Evolutionary conservation across 352 stramenopile species (phyloP).

Genomic region (Aphanomyces stellatus): DNA sequence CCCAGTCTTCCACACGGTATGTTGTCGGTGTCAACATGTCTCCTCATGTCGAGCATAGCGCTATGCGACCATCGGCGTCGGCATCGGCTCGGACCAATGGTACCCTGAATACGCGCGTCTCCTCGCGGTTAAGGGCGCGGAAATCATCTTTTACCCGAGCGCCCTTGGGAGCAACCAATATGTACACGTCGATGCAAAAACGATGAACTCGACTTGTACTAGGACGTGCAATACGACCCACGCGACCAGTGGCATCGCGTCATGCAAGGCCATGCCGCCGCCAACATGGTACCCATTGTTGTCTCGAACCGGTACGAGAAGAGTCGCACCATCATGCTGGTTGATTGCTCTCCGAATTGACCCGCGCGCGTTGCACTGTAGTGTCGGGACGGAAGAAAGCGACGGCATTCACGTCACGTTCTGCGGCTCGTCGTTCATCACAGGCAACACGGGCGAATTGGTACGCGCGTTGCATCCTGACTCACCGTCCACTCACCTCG

Average conservation of each 20-base stretch:
- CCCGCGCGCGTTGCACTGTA: not conserved
- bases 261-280: constrained; percentile 86
- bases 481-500: too few relatives aligned
- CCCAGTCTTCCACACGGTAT: constrained; percentile 85
- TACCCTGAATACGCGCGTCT: constrained; percentile 84
- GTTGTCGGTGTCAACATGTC: not conserved
- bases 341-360: too few relatives aligned
- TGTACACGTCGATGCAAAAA: constrained; percentile 25
- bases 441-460: constrained; percentile 85
- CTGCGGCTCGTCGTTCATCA: constrained; percentile 89
- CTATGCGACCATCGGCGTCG: constrained; percentile 82
- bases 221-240: constrained; percentile 78
- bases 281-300: constrained; percentile 87
- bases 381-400: constrained; percentile 67
- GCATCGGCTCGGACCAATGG: constrained; percentile 91
- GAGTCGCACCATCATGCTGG: too few relatives aligned
- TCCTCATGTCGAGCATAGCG: constrained; percentile 28
- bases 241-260: constrained; percentile 87
- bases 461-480: constrained; percentile 29
- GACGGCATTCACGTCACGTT: constrained; percentile 84
- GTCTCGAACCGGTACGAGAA: constrained; percentile 80
- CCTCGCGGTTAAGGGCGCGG: constrained; percentile 82
- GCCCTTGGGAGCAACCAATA: constrained; percentile 75
- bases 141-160: constrained; percentile 76
- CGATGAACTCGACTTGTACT: constrained; percentile 25